Evolutionary conservation across 345 rosid genomes (phyloP).

Genomic region (Rhodomyrtus tomentosa): DNA sequence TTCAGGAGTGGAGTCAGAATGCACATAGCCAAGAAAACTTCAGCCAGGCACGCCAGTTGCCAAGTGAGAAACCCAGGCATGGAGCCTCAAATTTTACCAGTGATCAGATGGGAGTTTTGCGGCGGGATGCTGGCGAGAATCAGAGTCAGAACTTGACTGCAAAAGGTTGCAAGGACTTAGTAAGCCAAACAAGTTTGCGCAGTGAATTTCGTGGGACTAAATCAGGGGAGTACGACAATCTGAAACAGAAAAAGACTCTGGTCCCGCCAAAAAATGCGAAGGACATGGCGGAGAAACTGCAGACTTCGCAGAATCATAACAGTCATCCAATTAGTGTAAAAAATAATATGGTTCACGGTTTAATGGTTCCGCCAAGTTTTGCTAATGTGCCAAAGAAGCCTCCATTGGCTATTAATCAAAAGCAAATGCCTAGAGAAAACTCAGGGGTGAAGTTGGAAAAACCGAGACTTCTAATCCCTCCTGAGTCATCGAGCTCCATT

Average conservation of each 20-base stretch:
- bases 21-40: background rate
- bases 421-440: background rate
- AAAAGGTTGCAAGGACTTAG: background rate
- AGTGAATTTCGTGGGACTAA: background rate
- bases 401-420: background rate
- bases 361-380: slow-evolving; percentile 5
- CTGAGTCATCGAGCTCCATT: background rate
- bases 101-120: background rate
- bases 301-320: background rate
- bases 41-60: background rate
- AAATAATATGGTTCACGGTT: slow-evolving; percentile 5
- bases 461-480: slow-evolving; percentile 2
- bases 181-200: background rate
- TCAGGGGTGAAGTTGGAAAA: background rate
- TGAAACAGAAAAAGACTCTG: background rate
- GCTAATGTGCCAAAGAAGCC: background rate
- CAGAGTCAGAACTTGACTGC: background rate
- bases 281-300: background rate
- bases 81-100: background rate
- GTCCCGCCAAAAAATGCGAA: background rate
- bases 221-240: background rate
- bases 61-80: background rate
- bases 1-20: background rate
- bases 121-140: background rate
- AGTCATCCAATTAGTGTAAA: background rate